Evolutionary conservation across 2,329 filamentous ascomycete species (phyloP).

Genomic region (Paracamarosporium sp.): DNA sequence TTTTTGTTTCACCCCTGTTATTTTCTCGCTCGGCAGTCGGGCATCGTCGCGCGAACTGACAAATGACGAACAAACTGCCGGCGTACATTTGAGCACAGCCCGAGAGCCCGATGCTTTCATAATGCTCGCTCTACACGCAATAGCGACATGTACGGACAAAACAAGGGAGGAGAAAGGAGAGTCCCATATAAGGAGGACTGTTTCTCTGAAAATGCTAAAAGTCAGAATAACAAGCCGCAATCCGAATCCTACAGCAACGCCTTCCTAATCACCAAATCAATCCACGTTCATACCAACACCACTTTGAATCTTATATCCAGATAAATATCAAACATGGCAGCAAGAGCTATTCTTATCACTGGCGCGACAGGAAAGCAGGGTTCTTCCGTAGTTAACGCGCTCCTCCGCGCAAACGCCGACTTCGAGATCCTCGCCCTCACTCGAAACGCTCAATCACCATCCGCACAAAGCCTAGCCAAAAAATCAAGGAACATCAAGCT

Average conservation of each 20-base stretch:
- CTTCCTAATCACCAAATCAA: not conserved
- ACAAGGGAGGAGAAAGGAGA: not conserved
- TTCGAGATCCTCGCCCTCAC: slow-evolving; percentile 65
- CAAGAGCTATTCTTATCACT: slow-evolving; percentile 48
- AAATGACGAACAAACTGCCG: not conserved
- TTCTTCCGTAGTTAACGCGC: slow-evolving; percentile 47
- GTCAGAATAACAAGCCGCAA: not conserved
- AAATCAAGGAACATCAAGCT: slow-evolving; percentile 59
- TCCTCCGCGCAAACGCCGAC: slow-evolving; percentile 42
- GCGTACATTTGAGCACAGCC: not conserved
- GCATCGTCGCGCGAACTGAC: not conserved
- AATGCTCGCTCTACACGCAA: not conserved
- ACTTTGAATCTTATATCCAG: not conserved
- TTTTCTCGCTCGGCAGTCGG: not conserved
- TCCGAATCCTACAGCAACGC: not conserved
- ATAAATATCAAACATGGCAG: slow-evolving; percentile 21
- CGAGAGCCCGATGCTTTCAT: not conserved
- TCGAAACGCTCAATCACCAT: slow-evolving; percentile 56
- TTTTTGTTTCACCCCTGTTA: not conserved
- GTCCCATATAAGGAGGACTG: not conserved
- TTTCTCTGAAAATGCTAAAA: not conserved
- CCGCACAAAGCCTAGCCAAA: slow-evolving; percentile 56
- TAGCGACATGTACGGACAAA: not conserved
- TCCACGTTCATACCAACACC: not conserved
- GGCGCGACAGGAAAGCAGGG: slow-evolving; percentile 56